Base-by-base conservation (phyloP, 176 grass and related monocot genomes). In the Eremochloa ophiuroides region DNA sequence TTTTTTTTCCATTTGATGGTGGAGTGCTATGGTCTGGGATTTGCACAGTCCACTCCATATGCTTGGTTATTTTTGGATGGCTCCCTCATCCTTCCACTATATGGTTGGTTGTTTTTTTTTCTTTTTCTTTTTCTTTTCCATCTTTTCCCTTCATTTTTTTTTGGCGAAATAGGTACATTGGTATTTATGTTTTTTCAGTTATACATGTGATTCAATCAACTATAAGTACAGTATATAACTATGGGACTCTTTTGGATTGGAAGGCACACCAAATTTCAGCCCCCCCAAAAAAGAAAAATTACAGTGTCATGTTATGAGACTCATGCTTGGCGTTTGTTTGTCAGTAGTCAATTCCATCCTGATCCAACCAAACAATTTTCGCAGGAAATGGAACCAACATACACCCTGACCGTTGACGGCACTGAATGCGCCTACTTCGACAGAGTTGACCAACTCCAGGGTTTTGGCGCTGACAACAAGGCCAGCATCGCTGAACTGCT, bases 351-450 rank as follows among this genome's bases (percentile, higher is more conserved):
- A 61, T 75, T 51, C 34, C 23, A 51, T 67, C 30, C 37, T 80
- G 30, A 38, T 40, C 29, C 28, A 70, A 83, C 37, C 5, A 38
- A n/a, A 6, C 37, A 17, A 59, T 55, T 81, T 70, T 42, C 37
- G n/a, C 34, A 93, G 84, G 84, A 69, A 37, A 84, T 93, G 81
- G 87, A 93, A n/a, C 66, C 81, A 68, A 93, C 87, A 30, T 93
- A 84, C 56, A 75, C 9, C 47, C 14, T 75, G 65, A 40, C 40
- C 15, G 61, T 82, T n/a, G 84, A 89, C 78, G 81, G 35, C 74
- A 82, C 27, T 15, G 84, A 87, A 38, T 89, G 91, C 6, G 14
- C 76, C 25, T 93, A 87, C 23, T 93, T 89, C 1, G 80, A 87
- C 17, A 4, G 81, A 74, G 72, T 93, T 55, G 34, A 82, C 18